Percentiles rank a stretch among this genome's conserved stretches.
Evolutionary conservation across 2,329 filamentous ascomycete genomes (phyloP).

Genomic region (Aspergillus alliaceus): DNA sequence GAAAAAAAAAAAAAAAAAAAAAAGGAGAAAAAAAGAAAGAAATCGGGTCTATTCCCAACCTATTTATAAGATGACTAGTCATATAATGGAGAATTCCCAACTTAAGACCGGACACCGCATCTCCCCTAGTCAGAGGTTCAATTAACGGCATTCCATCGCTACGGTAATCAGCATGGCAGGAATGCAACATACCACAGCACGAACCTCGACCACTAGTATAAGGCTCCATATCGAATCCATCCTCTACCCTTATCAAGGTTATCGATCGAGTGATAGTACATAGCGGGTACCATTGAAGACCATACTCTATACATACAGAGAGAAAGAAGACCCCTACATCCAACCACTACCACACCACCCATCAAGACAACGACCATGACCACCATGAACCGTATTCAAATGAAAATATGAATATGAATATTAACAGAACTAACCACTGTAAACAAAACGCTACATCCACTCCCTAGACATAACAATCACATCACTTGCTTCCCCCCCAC

Average conservation of each 20-base stretch:
- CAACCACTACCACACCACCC: not conserved
- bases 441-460: not conserved
- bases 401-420: not conserved
- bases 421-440: not conserved
- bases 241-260: not conserved
- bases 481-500: constrained; percentile 60
- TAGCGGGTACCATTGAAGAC: not conserved
- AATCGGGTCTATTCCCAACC: not conserved
- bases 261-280: not conserved
- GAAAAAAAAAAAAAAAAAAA: too few species aligned
- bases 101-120: not conserved
- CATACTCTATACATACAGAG: not conserved
- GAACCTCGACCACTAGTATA: not conserved
- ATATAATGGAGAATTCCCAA: not conserved
- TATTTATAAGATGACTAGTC: not conserved
- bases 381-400: not conserved
- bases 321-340: not conserved
- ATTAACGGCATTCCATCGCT: constrained; percentile 11
- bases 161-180: constrained; percentile 9
- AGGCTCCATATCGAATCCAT: not conserved
- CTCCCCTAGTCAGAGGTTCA: not conserved
- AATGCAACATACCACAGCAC: constrained; percentile 13
- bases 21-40: too few species aligned
- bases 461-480: not conserved
- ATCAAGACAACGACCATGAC: not conserved